Percentiles rank a stretch among this genome's conserved stretches.
Evolutionary conservation across 768 basidiomycete genomes (phyloP).

Genomic region (Steccherinum ochraceum): DNA sequence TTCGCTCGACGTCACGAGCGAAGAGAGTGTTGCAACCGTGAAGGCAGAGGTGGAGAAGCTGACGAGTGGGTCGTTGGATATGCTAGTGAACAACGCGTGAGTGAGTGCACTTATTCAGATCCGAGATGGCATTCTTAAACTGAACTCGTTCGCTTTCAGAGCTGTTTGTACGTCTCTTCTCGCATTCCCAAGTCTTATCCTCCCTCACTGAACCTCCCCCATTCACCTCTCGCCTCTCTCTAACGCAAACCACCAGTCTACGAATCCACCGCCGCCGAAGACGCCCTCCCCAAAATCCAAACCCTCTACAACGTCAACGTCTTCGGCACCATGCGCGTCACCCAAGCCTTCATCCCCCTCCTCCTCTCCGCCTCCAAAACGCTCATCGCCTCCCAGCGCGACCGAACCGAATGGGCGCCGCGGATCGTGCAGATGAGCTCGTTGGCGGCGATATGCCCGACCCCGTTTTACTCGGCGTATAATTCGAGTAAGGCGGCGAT

Average conservation of each 20-base stretch:
- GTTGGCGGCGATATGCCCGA: constrained; percentile 22
- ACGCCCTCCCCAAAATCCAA: constrained; percentile 17
- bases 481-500: constrained; percentile 30
- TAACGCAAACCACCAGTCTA: constrained; percentile 12
- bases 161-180: neutral
- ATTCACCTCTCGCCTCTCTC: too few relatives aligned
- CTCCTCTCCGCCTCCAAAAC: constrained; percentile 21
- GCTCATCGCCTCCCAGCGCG: neutral
- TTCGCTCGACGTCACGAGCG: constrained; percentile 21
- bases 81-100: constrained; percentile 26
- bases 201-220: neutral
- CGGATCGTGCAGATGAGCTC: constrained; percentile 27
- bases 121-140: neutral
- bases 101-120: neutral
- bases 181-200: neutral
- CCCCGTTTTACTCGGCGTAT: constrained; percentile 24
- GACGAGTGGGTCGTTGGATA: constrained; percentile 23
- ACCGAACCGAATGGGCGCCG: neutral
- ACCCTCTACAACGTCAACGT: constrained; percentile 27
- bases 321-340: constrained; percentile 27
- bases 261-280: constrained; percentile 21
- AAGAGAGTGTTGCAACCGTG: constrained; percentile 9
- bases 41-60: constrained; percentile 8
- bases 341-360: constrained; percentile 24
- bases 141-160: neutral